Conservation (phyloP, 441 rosid genomes). For the Macaranga tanarius region DNA sequence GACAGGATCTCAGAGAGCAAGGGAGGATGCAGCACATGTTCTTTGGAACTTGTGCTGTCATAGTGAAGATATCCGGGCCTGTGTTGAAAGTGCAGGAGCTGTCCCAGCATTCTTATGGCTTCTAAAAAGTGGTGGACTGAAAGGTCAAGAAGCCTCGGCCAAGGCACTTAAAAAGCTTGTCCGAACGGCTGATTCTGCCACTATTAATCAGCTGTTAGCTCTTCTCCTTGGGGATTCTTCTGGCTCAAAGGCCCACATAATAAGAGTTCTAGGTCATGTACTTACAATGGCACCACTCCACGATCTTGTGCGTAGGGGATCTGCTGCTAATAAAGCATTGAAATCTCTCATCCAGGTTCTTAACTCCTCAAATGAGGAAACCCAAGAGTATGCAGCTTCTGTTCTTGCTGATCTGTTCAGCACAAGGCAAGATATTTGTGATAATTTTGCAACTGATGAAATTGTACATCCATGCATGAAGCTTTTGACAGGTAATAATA, state of each 20-base stretch:
- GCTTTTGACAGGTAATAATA: slow-evolving; percentile 70
- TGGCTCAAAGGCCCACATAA: slow-evolving; percentile 57
- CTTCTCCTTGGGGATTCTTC: slow-evolving; percentile 74
- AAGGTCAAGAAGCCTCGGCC: slow-evolving; percentile 71
- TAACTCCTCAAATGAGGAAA: slow-evolving; percentile 70
- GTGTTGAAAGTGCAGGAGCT: slow-evolving; percentile 93
- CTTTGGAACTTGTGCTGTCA: slow-evolving; percentile 80
- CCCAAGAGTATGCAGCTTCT: slow-evolving; percentile 79
- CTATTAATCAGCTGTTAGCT: slow-evolving; percentile 73
- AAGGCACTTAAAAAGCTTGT: slow-evolving; percentile 64
- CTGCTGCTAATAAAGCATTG: slow-evolving; percentile 86
- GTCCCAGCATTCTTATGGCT: slow-evolving; percentile 70
- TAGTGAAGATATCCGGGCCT: slow-evolving; percentile 80
- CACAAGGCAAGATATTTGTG: slow-evolving; percentile 75
- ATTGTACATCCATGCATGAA: slow-evolving; percentile 69
- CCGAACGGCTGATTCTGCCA: slow-evolving; percentile 64
- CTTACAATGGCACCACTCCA: slow-evolving; percentile 62
- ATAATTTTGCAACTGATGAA: slow-evolving; percentile 75
- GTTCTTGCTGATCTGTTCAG: slow-evolving; percentile 80
- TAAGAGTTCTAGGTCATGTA: slow-evolving; percentile 82
- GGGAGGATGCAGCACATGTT: slow-evolving; percentile 76
- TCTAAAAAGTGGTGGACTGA: slow-evolving; percentile 63
- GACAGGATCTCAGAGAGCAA: slow-evolving; percentile 75
- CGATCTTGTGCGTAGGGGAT: slow-evolving; percentile 63
- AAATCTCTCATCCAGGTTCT: slow-evolving; percentile 76